Conservation (phyloP, 139 green algal species). For the Coelastrella sp. region DNA sequence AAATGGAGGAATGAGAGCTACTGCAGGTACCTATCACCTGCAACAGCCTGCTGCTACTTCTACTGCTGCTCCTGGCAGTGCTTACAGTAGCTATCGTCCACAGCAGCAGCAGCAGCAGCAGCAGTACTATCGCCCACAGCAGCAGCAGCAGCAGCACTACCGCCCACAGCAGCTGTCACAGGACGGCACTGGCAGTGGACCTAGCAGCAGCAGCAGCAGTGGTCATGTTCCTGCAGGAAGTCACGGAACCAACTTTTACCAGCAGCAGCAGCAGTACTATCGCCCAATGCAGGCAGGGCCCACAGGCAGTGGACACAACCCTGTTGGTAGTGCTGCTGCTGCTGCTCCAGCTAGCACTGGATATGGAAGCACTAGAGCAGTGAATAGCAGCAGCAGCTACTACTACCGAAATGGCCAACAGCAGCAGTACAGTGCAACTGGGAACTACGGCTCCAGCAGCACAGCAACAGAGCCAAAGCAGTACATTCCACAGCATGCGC, state of each 20-base stretch:
- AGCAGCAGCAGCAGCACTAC: conserved; percentile 2
- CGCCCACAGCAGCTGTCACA: neutral
- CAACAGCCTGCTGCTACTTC: too few species aligned
- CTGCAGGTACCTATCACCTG: neutral
- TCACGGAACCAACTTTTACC: neutral
- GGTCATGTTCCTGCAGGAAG: neutral
- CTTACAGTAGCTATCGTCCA: neutral
- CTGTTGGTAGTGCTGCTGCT: neutral
- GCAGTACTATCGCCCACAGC: conserved; percentile 3
- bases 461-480: neutral
- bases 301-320: neutral
- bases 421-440: neutral
- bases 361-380: neutral
- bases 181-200: neutral
- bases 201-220: conserved; percentile 1
- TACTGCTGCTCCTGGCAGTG: too few species aligned
- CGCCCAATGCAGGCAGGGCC: neutral
- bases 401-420: neutral
- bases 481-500: neutral
- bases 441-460: neutral
- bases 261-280: neutral
- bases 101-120: neutral
- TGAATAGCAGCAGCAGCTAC: neutral
- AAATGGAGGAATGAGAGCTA: neutral
- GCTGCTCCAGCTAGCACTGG: too few species aligned